Evolutionary conservation across 2,329 filamentous ascomycete genomes (phyloP), one percentile per base, ranked within the genome.

Genomic region (Lojkania enalia): DNA sequence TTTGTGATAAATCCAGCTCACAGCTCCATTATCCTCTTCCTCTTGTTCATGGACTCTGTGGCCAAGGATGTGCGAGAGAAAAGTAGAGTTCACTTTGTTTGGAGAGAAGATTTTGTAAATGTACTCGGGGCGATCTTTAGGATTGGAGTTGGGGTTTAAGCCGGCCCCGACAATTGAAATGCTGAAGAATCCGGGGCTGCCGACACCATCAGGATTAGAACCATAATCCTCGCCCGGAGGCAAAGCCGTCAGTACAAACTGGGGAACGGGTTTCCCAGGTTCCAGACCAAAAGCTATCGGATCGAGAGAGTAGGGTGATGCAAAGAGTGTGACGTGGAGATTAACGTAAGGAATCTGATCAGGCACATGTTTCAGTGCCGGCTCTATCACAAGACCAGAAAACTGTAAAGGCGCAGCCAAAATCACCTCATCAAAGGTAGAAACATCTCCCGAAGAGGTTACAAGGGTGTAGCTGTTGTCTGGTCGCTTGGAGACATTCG

Each of bases 301-400:
- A 15, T 81, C 84, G n/a, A 95, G 78, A n/a, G 73, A 77, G 56
- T 84, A 81, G 0, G 88, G 84, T 0, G 90, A 88, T 0, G 91
- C 78, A 60, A 99, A 92, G 1, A 97, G 81, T 0, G 92, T 97
- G 40, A 96, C 92, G 61, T 97, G 86, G 0, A 97, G 79, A 36
- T 81, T 80, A 2, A 90, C 88, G 66, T 96, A 99, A 0, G 89
- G 87, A n/a, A 96, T 85, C 35, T 80, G 69, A 54, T 94, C 87
- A 1, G 95, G 90, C 3, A 73, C 69, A 21, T 79, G 75, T 42
- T 57, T 36, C 0, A 71, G 66, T 11, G 72, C 66, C 1, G 66
- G 61, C 9, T 67, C 65, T 45, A 85, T 69, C 4, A 68, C 71
- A 58, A 97, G 86, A 45, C 81, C 76, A 44, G 88, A 83, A 66